A percentile compares a stretch with the other conserved stretches of the same genome.
phyloP scores from a whole-genome alignment of 805 yeast species.

The Nakazawaea wyomingensis region DNA sequence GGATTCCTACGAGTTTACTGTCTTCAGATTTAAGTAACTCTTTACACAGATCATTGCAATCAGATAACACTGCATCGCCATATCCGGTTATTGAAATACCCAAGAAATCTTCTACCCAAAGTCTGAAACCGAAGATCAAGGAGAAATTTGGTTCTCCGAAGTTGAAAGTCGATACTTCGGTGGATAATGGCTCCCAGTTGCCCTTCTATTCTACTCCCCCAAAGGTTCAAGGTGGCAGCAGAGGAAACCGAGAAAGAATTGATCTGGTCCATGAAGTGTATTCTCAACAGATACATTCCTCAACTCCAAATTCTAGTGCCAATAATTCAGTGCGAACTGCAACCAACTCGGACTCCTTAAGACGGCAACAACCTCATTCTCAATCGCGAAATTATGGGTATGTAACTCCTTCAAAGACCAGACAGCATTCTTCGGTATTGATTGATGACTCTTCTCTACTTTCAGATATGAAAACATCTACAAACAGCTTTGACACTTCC shows the following conservation, averaged over 20 bases:
- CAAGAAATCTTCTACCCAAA: background rate
- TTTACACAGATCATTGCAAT: slow-evolving; percentile 4
- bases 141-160: slow-evolving; percentile 5
- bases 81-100: slow-evolving; percentile 3
- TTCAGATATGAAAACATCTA: background rate
- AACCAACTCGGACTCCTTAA: background rate
- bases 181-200: background rate
- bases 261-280: background rate
- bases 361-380: background rate
- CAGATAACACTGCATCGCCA: slow-evolving; percentile 6
- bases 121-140: background rate
- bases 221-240: background rate
- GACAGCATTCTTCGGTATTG: background rate
- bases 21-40: slow-evolving; percentile 6
- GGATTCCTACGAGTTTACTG: slow-evolving; percentile 7
- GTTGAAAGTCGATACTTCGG: slow-evolving; percentile 5
- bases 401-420: background rate
- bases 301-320: slow-evolving; percentile 1
- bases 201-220: background rate
- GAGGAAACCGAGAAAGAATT: background rate
- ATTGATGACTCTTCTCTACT: background rate
- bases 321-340: background rate
- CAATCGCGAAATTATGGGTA: background rate
- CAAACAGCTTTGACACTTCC: background rate
- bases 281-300: background rate